Conservation (phyloP, 495 filamentous ascomycete genomes). For the Aspergillus nidulans region DNA sequence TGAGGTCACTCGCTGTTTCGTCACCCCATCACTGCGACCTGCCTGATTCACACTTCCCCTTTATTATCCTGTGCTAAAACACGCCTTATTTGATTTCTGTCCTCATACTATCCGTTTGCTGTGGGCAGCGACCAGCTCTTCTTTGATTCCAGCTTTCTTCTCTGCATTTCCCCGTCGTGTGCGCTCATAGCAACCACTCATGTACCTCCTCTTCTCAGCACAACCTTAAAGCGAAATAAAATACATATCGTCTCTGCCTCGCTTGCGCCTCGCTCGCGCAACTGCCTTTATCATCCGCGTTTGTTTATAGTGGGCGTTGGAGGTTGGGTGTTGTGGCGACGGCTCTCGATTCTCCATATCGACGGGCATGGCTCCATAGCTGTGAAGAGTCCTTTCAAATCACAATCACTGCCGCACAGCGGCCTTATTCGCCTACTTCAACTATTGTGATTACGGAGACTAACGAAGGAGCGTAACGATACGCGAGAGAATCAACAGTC, state of each 20-base stretch:
- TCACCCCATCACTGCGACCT: constrained; percentile 8
- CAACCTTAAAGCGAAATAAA: neutral
- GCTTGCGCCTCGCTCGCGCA: neutral
- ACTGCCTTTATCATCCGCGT: neutral
- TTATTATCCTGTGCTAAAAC: neutral
- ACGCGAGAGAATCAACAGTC: constrained; percentile 8
- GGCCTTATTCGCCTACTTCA: neutral
- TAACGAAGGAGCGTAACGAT: constrained; percentile 4
- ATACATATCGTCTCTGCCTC: neutral
- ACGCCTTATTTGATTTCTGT: neutral
- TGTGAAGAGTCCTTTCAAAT: constrained; percentile 12
- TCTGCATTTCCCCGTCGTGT: constrained; percentile 10
- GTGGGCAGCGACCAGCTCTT: neutral
- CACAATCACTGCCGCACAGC: constrained; percentile 19
- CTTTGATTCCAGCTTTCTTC: neutral
- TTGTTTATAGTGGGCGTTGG: neutral
- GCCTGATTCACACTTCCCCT: neutral
- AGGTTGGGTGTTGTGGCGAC: neutral
- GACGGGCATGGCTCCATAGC: constrained; percentile 35
- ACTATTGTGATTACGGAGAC: constrained; percentile 7
- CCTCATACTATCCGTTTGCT: neutral
- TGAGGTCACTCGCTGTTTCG: constrained; percentile 4
- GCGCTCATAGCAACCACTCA: constrained; percentile 1
- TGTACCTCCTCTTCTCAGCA: constrained; percentile 4
- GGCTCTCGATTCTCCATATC: neutral